Evolutionary conservation across 1,284 basidiomycete species (phyloP), one percentile per base, ranked within the genome.

Genomic region (Trichosporon sp.): DNA sequence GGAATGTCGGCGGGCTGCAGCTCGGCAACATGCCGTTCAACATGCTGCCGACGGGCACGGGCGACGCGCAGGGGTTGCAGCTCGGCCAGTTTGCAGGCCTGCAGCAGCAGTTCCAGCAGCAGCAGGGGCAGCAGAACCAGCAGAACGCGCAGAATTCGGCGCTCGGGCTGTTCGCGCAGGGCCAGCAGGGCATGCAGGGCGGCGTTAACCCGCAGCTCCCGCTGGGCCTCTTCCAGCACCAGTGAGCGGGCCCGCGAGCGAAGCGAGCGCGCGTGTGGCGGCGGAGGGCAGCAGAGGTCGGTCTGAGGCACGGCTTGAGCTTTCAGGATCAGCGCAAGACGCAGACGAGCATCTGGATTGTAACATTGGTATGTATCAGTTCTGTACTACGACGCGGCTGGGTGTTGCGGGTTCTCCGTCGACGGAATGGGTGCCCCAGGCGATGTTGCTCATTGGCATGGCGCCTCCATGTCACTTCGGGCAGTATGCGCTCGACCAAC

Each of bases 141-240:
- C 38, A 62, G 35, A 53, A 56, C 51, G 11, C 25, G 29, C 42
- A 51, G 32, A 42, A 23, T 27, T 29, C 38, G 11, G 44, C 31
- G 60, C 66, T 67, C 4, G 66, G 66, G 12, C 60, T 63, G 31
- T 67, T 67, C 47, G 66, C 66, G 3, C 38, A 42, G 63, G 66
- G 60, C 2, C 60, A 63, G 62, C 66, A 67, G 62, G 66, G 66
- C 5, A 18, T 67, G 53, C 62, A 63, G 25, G 53, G 51, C 32
- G 44, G 56, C 11, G 56, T 60, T 2, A 60, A 60, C 3, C 56
- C 60, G 44, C 38, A 51, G 31, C n/a, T 65, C 53, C 25, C 53
- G 34, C 42, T 64, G 8, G 65, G 65, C 5, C 53, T 58, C 34
- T 65, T 65, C n/a, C 64, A 51, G 65, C 65, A 60, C 23, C 56